Evolutionary conservation across 441 rosid genomes (phyloP).

Genomic region (Iberis amara): DNA sequence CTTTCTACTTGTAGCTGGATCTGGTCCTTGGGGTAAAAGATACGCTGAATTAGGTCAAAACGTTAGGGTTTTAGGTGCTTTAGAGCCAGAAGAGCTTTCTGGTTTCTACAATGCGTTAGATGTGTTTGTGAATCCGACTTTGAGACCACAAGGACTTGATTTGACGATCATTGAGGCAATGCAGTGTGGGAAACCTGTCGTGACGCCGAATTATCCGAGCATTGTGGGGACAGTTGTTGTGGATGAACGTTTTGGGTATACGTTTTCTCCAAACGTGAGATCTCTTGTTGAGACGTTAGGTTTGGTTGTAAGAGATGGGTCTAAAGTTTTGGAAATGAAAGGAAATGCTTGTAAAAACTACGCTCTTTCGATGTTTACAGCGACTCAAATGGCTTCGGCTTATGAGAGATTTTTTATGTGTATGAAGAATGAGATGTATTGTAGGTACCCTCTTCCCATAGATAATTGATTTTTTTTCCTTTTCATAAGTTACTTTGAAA

Average conservation of each 20-base stretch:
- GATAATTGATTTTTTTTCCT: constrained; percentile 29
- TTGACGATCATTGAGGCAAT: constrained; percentile 61
- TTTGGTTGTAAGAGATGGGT: constrained; percentile 44
- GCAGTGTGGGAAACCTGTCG: constrained; percentile 63
- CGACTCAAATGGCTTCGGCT: constrained; percentile 61
- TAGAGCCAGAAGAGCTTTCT: constrained; percentile 42
- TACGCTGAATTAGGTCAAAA: constrained; percentile 46
- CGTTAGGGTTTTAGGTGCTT: constrained; percentile 50
- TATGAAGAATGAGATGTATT: constrained; percentile 47
- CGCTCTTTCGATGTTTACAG: constrained; percentile 52
- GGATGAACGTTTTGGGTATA: constrained; percentile 46
- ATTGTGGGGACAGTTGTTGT: constrained; percentile 62
- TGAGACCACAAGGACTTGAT: constrained; percentile 71
- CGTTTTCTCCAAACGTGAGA: constrained; percentile 61
- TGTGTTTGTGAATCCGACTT: constrained; percentile 61
- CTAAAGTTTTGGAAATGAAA: constrained; percentile 38
- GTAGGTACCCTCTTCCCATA: constrained; percentile 44
- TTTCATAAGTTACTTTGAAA: constrained; percentile 15
- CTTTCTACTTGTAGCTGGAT: constrained; percentile 55
- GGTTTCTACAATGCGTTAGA: constrained; percentile 55
- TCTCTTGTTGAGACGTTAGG: constrained; percentile 55
- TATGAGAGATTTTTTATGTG: constrained; percentile 71
- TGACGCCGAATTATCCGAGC: constrained; percentile 65
- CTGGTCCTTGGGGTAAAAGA: constrained; percentile 68
- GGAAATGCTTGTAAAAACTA: constrained; percentile 44